Evolutionary conservation across 2,329 filamentous ascomycete species (phyloP).

Genomic region (Arthrobotrys pseudoclavata): DNA sequence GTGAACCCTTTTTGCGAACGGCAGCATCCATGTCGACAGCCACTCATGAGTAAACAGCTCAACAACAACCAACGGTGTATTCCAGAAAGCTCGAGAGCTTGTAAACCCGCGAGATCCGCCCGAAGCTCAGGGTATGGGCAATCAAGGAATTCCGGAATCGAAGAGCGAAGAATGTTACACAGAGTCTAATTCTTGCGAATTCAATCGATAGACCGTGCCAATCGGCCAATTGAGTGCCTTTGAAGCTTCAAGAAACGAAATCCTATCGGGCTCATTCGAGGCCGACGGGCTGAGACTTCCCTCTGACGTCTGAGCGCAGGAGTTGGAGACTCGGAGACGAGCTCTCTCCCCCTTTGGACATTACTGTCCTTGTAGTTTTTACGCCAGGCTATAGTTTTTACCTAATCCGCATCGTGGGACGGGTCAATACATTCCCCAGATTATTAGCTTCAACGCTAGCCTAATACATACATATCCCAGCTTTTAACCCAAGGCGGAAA

Average conservation of each 20-base stretch:
- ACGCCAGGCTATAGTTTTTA: not conserved
- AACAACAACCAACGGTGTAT: constrained; percentile 11
- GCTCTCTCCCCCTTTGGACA: constrained; percentile 21
- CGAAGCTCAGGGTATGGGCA: constrained; percentile 4
- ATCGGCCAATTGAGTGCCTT: not conserved
- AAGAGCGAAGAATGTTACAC: constrained; percentile 23
- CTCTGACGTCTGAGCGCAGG: constrained; percentile 11
- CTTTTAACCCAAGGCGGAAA: constrained; percentile 34
- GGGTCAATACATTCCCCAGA: constrained; percentile 19
- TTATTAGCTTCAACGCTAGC: constrained; percentile 23
- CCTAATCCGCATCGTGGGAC: constrained; percentile 20
- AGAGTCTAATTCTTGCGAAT: constrained; percentile 10
- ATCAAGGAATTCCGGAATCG: not conserved
- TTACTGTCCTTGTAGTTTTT: constrained; percentile 5
- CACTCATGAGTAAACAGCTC: constrained; percentile 29
- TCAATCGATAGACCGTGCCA: not conserved
- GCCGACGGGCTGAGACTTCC: constrained; percentile 2
- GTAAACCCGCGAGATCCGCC: constrained; percentile 22
- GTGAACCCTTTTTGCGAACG: constrained; percentile 16
- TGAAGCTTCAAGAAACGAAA: constrained; percentile 2
- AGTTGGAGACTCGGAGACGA: constrained; percentile 19
- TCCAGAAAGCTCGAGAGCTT: constrained; percentile 3
- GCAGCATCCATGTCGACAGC: constrained; percentile 17
- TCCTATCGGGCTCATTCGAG: constrained; percentile 8
- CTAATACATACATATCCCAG: constrained; percentile 9